These are phyloP conservation scores for Fusarium concolor DNA, from an alignment of 2,329 filamentous ascomycete genomes.

Conservation along the genomic window DNA sequence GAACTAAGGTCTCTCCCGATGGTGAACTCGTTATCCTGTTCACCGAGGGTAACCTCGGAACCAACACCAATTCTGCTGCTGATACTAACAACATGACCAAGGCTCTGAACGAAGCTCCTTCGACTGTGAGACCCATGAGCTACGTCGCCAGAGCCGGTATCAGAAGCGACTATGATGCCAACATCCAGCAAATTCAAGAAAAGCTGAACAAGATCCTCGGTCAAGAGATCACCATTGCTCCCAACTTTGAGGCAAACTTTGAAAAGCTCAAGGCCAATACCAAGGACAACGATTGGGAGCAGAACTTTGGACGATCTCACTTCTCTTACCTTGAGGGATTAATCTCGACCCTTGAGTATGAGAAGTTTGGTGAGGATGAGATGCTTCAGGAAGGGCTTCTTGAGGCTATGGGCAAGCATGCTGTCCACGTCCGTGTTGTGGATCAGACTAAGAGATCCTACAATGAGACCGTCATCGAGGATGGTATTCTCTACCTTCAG, in stretches of 20 bases:
- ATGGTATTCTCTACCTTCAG: slow-evolving; percentile 64
- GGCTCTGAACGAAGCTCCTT: slow-evolving; percentile 61
- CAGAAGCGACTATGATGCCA: slow-evolving; percentile 55
- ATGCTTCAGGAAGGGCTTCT: slow-evolving; percentile 61
- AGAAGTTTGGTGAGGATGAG: slow-evolving; percentile 62
- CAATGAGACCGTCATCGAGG: slow-evolving; percentile 61
- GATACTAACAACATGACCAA: slow-evolving; percentile 53
- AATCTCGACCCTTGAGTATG: slow-evolving; percentile 53
- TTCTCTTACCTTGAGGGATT: slow-evolving; percentile 59
- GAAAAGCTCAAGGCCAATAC: slow-evolving; percentile 53
- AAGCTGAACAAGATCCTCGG: slow-evolving; percentile 55
- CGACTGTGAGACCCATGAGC: slow-evolving; percentile 51
- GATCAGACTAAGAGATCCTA: slow-evolving; percentile 57
- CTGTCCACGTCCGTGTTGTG: slow-evolving; percentile 60
- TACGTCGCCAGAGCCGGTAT: slow-evolving; percentile 59
- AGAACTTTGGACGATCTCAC: slow-evolving; percentile 55
- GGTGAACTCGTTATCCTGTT: slow-evolving; percentile 64
- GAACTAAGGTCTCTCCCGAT: slow-evolving; percentile 55
- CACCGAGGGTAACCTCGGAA: slow-evolving; percentile 55
- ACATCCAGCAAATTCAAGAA: slow-evolving; percentile 53
- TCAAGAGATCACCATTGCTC: slow-evolving; percentile 59
- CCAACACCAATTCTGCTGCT: slow-evolving; percentile 58
- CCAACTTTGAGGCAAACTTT: slow-evolving; percentile 60
- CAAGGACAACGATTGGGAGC: slow-evolving; percentile 56
- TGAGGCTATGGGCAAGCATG: slow-evolving; percentile 58